Base-by-base conservation (phyloP, 345 rosid genomes). In the Stellera chamaejasme region DNA sequence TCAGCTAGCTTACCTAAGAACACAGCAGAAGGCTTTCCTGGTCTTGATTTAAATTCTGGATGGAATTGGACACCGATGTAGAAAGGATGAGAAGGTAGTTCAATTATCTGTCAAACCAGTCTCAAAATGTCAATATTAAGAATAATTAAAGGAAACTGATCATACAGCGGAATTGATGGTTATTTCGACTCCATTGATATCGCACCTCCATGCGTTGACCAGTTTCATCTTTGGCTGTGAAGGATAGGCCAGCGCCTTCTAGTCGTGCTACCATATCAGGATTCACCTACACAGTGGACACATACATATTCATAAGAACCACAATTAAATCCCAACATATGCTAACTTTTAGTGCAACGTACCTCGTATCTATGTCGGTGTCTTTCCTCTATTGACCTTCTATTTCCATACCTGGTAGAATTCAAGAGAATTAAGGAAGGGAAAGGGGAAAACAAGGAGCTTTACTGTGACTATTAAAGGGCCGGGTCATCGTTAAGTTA, bases 341-440 rank as follows among this genome's bases (percentile, higher is more conserved):
- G 27, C 67, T 8, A 32, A 32, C 39, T 43, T 25, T 15, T 12
- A 26, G 56, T 49, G 54, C 39, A 44, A 51, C 42, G 43, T 73
- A 87, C 98, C 97, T 93, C 97, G 23, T 87, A 93, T 77, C 97
- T 82, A 71, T 93, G 99, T 23, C 99, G 69, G 79, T 93, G 99
- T 61, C 99, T 78, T 69, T 93, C 99, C n/a, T 93, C 96, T 1
- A 83, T 78, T 63, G 60, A 84, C 59, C 66, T 66, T 71, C 16
- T 73, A 65, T 83, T 79, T 60, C 86, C 96, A 67, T 93, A 93
- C 60, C 99, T 93, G 65, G 62, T 10, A n/a, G 63, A 11, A 32
- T 25, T 3, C 8, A 16, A 3, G 50, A 44, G 23, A 5, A 32
- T 43, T 10, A 56, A 45, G 13, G 26, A 19, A 66, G 5, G 39